Conservation (phyloP, 2,329 filamentous ascomycete genomes). For the Penicillium digitatum region DNA sequence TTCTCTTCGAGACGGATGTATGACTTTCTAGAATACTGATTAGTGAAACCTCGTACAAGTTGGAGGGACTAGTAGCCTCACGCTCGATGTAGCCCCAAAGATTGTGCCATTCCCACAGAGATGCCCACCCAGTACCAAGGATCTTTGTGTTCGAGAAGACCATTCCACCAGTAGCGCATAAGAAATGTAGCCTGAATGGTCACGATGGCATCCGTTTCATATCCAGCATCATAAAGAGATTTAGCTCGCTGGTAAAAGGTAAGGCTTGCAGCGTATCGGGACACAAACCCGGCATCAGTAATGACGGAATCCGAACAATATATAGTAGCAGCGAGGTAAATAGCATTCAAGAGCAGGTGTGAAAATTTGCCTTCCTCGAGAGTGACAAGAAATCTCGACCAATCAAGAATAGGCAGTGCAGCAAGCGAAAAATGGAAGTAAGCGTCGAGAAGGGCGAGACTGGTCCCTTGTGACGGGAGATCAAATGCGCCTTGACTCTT, state of each 20-base stretch:
- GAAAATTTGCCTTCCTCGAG: conserved; percentile 15
- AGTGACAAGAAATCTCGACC: conserved; percentile 13
- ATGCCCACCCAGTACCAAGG: conserved; percentile 27
- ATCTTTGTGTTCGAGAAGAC: conserved; percentile 27
- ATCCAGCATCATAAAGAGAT: conserved; percentile 26
- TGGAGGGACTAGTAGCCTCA: conserved; percentile 6
- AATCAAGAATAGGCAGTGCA: conserved; percentile 21
- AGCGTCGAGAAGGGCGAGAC: conserved; percentile 16
- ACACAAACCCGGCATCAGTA: conserved; percentile 18
- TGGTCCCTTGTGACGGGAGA: conserved; percentile 11
- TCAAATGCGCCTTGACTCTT: conserved; percentile 18
- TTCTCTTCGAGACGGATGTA: conserved; percentile 7
- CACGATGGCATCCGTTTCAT: conserved; percentile 24
- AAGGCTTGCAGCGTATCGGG: conserved; percentile 22
- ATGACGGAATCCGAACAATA: conserved; percentile 22
- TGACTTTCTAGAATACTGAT: conserved; percentile 11
- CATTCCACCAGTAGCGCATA: conserved; percentile 27
- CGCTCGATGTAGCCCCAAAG: conserved; percentile 26
- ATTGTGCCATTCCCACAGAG: conserved; percentile 24
- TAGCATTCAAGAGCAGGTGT: conserved; percentile 21
- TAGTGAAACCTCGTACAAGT: background rate
- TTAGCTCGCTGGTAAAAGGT: conserved; percentile 27
- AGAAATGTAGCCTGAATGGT: conserved; percentile 23
- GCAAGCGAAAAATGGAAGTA: conserved; percentile 23
- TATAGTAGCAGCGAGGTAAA: conserved; percentile 20